Conservation (phyloP, 2,329 filamentous ascomycete species). For the Phyllosticta citrichinensis region DNA sequence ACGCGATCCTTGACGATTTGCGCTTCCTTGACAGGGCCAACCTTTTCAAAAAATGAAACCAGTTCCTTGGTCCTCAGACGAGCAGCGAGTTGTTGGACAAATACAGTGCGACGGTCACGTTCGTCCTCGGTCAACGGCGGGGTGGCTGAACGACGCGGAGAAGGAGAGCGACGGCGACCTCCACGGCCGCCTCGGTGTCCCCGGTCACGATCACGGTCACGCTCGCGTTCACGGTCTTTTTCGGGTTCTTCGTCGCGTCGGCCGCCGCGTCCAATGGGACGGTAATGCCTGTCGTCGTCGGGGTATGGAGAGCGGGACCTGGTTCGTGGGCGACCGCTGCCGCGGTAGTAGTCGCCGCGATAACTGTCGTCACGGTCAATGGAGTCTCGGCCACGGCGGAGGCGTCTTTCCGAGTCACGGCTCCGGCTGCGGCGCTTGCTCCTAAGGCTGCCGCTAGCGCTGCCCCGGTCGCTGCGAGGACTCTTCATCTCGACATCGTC, state of each 20-base stretch:
- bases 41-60: constrained; percentile 90
- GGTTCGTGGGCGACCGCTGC: constrained; percentile 22
- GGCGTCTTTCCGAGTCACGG: constrained; percentile 16
- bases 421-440: constrained; percentile 19
- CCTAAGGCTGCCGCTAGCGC: constrained; percentile 27
- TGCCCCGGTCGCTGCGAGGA: constrained; percentile 19
- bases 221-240: constrained; percentile 45
- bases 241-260: constrained; percentile 43
- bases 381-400: constrained; percentile 17
- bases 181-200: constrained; percentile 40
- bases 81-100: constrained; percentile 95
- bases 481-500: constrained; percentile 27
- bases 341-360: constrained; percentile 31
- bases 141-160: constrained; percentile 33
- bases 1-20: constrained; percentile 98
- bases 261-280: constrained; percentile 17
- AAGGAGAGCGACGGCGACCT: constrained; percentile 37
- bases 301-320: constrained; percentile 26
- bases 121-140: constrained; percentile 81
- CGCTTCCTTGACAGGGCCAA: constrained; percentile 88
- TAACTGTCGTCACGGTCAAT: constrained; percentile 12
- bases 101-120: constrained; percentile 90
- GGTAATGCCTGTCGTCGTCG: constrained; percentile 28
- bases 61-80: constrained; percentile 86
- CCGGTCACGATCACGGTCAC: constrained; percentile 48